Base-by-base conservation (phyloP, 257 asterid species). In the Plectranthus barbatus region DNA sequence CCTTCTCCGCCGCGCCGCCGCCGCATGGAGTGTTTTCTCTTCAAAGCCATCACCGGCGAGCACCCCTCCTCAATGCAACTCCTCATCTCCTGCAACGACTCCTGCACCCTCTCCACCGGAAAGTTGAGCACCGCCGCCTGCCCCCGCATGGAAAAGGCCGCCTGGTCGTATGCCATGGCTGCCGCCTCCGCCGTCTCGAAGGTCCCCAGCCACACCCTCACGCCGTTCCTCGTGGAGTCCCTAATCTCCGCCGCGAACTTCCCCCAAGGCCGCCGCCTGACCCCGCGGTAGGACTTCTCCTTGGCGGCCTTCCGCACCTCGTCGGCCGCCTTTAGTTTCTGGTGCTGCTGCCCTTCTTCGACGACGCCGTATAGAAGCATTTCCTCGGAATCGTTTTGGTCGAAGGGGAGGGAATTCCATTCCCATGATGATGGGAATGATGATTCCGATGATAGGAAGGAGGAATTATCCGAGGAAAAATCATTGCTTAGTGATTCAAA, bases 141-240 rank as follows among this genome's bases (percentile, higher is more conserved):
- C 9, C 96, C 96, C 23, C 90, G 47, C 90, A 81, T 84, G 1
- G 88, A 47, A 19, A 79, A 88, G 20, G 96, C 95, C 1, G 96
- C 96, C 67, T 88, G 96, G 60, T 88, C 96, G 57, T 88, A 88
- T 42, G 96, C 96, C 71, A 88, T 10, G 42, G 96, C 96, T 80
- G n/a, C n/a, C n/a, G n/a, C n/a, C n/a, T n/a, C n/a, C n/a, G n/a
- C n/a, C n/a, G n/a, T n/a, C n/a, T n/a, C 90, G 58, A 88, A 88
- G n/a, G 96, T 88, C 40, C 96, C 96, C 10, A 86, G 50, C 96
- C 96, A 88, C 17, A 88, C 96, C 66, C 96, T 60, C 0, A 72
- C 72, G 3, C 96, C 96, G 40, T 86, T 88, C 65, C 95, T 75
- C 10, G 95, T 88, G 3, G 96, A 88, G 53, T 88, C 96, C 72